A percentile compares a stretch with the other conserved stretches of the same genome.
Conservation (phyloP, 768 basidiomycete genomes). For the Russula sp. region DNA sequence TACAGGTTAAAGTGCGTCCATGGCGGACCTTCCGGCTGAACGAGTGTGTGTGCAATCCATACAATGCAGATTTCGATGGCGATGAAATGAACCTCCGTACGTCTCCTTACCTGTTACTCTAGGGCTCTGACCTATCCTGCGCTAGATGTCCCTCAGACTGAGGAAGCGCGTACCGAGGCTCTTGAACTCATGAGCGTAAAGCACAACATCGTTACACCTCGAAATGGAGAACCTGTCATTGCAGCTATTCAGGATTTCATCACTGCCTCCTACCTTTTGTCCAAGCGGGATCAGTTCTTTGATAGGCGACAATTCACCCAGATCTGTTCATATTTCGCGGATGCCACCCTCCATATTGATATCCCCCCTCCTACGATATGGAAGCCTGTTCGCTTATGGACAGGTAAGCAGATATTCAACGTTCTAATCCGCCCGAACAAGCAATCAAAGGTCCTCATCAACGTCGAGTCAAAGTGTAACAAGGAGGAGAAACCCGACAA, state of each 20-base stretch:
- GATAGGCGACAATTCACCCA: constrained; percentile 94
- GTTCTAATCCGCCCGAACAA: constrained; percentile 94
- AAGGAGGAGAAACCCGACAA: constrained; percentile 72
- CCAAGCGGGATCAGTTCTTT: constrained; percentile 87
- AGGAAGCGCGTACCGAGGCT: constrained; percentile 96
- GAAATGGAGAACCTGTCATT: constrained; percentile 98
- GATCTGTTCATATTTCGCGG: constrained; percentile 90
- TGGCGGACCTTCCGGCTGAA: constrained; percentile 97
- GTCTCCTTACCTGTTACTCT: constrained; percentile 26
- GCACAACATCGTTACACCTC: constrained; percentile 93
- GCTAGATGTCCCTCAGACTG: constrained; percentile 95
- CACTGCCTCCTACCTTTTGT: constrained; percentile 94
- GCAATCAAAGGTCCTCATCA: constrained; percentile 73
- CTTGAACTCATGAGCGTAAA: constrained; percentile 96
- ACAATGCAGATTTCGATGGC: constrained; percentile 99
- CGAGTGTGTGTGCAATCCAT: constrained; percentile 98
- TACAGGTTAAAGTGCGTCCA: constrained; percentile 82
- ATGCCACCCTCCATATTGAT: constrained; percentile 88
- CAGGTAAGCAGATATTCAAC: constrained; percentile 98
- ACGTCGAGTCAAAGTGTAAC: constrained; percentile 94
- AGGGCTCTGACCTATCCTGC: constrained; percentile 1
- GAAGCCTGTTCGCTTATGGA: constrained; percentile 93
- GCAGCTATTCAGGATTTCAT: constrained; percentile 99
- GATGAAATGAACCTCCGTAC: constrained; percentile 99
- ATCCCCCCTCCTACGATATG: constrained; percentile 91